These are phyloP conservation scores for Panicum miliaceum DNA, from an alignment of 176 grass and related monocot genomes.

Conservation along the genomic window DNA sequence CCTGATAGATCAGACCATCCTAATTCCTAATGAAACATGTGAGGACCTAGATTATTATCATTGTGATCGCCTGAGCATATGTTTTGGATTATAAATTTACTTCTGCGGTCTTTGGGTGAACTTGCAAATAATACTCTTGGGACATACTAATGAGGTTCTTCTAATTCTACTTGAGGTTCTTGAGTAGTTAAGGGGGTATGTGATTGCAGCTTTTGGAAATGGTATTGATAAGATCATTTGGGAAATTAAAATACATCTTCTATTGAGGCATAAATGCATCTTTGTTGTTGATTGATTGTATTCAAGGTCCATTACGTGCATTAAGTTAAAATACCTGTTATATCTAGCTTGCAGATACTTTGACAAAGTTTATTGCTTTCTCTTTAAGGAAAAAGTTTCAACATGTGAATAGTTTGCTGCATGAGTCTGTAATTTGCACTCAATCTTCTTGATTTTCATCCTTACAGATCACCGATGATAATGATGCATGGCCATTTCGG, in stretches of 20 bases:
- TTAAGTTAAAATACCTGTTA: constrained; percentile 29
- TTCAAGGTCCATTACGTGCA: constrained; percentile 9
- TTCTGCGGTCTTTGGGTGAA: not conserved
- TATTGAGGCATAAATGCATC: constrained; percentile 1
- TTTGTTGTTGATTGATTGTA: constrained; percentile 11
- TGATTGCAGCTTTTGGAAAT: not conserved
- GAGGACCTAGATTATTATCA: not conserved
- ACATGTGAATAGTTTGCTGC: not conserved
- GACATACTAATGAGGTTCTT: not conserved
- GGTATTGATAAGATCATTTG: not conserved
- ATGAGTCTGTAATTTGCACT: constrained; percentile 37
- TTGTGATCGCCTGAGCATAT: not conserved
- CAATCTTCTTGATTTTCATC: constrained; percentile 33
- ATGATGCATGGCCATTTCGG: constrained; percentile 75
- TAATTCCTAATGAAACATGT: constrained; percentile 1
- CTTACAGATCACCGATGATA: constrained; percentile 68
- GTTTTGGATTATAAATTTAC: not conserved
- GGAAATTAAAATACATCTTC: not conserved
- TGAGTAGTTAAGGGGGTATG: not conserved
- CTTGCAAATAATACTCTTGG: not conserved
- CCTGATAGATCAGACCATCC: not conserved
- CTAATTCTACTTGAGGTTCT: not conserved
- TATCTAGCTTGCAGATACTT: constrained; percentile 18
- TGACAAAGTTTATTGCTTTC: constrained; percentile 20
- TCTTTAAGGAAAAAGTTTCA: not conserved